A percentile compares a stretch with the other conserved stretches of the same genome.
Conservation (phyloP, 345 rosid genomes). For the Syzygium jambos region DNA sequence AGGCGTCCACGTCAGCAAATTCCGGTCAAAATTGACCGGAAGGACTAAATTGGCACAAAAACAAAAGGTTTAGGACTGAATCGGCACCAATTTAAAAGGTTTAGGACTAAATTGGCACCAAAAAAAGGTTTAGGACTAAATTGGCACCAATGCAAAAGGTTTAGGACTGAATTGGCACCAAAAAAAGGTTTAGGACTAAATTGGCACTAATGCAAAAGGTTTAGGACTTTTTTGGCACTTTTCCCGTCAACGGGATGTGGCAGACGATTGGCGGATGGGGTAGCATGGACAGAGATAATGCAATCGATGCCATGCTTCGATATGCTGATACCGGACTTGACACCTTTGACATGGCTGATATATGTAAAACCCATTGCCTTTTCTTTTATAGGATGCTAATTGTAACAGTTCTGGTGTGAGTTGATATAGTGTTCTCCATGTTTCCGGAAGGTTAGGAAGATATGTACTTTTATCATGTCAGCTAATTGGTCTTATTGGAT, state of each 20-base stretch:
- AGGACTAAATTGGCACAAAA: no score
- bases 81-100: no score
- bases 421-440: not conserved
- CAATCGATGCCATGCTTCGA: conserved; percentile 45
- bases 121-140: no score
- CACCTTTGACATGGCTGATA: conserved; percentile 59
- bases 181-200: no score
- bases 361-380: conserved; percentile 21
- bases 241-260: conserved; percentile 76
- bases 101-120: no score
- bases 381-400: not conserved
- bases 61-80: no score
- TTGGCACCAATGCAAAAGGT: no score
- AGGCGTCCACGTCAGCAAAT: no score
- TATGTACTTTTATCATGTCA: not conserved
- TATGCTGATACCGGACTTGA: conserved; percentile 46
- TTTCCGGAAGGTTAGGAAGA: not conserved
- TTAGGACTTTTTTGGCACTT: no score
- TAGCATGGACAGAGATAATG: conserved; percentile 28
- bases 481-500: not conserved
- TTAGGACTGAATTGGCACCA: no score
- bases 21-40: no score
- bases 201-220: no score
- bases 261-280: conserved; percentile 65
- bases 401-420: not conserved